These are phyloP conservation scores for Bauhinia variegata DNA, from an alignment of 306 rosid species.

Conservation along the genomic window DNA sequence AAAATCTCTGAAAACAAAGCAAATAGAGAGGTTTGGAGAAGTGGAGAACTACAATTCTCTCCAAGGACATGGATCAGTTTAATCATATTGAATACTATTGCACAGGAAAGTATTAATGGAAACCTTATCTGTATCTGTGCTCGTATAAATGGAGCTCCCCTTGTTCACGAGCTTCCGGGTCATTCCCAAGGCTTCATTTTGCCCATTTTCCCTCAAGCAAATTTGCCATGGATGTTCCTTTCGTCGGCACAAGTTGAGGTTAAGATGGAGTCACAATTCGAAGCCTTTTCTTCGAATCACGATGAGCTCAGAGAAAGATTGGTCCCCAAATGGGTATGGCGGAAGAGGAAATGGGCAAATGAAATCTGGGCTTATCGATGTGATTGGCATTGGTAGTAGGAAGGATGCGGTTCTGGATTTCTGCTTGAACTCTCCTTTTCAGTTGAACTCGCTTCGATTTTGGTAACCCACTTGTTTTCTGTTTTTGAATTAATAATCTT, in stretches of 20 bases:
- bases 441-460: slow-evolving; percentile 63
- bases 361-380: slow-evolving; percentile 63
- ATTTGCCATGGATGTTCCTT: slow-evolving; percentile 35
- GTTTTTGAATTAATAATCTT: background rate
- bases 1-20: too few relatives aligned
- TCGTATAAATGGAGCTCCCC: slow-evolving; percentile 57
- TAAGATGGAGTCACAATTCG: slow-evolving; percentile 27
- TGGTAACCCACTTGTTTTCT: slow-evolving; percentile 47
- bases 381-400: slow-evolving; percentile 83
- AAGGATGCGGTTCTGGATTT: slow-evolving; percentile 80
- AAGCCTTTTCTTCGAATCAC: slow-evolving; percentile 43
- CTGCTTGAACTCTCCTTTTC: slow-evolving; percentile 70
- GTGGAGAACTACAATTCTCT: too few relatives aligned
- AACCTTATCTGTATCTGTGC: slow-evolving; percentile 23
- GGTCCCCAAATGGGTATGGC: slow-evolving; percentile 34
- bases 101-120: slow-evolving; percentile 11
- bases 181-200: slow-evolving; percentile 37
- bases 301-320: slow-evolving; percentile 39
- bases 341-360: slow-evolving; percentile 40
- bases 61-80: too few relatives aligned
- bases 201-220: slow-evolving; percentile 45
- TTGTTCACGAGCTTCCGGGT: slow-evolving; percentile 41
- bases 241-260: slow-evolving; percentile 29
- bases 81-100: too few relatives aligned
- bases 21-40: too few relatives aligned